Evolutionary conservation across 169 alveolate genomes (phyloP).

Genomic region (Cryptosporidium muris): DNA sequence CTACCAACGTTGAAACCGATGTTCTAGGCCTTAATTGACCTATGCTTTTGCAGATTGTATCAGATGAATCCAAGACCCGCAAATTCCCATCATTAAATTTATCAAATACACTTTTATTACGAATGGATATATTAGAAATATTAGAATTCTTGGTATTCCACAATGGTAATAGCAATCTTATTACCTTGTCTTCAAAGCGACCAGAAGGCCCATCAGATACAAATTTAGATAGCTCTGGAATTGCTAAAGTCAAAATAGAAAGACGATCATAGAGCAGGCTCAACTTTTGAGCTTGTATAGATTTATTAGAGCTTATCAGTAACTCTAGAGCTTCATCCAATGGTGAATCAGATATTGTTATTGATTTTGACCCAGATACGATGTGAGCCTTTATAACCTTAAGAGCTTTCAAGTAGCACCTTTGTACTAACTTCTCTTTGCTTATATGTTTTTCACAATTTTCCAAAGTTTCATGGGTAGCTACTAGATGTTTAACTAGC

Average conservation of each 20-base stretch:
- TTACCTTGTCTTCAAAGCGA: constrained; percentile 18
- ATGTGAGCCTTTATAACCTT: constrained; percentile 48
- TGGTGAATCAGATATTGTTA: constrained; percentile 17
- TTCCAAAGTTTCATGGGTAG: not conserved
- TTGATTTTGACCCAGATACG: constrained; percentile 37
- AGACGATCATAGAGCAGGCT: constrained; percentile 25
- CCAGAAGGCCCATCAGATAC: not conserved
- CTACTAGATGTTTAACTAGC: constrained; percentile 37
- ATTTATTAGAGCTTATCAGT: constrained; percentile 15
- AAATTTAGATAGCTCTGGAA: constrained; percentile 25
- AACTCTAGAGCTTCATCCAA: constrained; percentile 54
- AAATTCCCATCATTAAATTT: too few species aligned
- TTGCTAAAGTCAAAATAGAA: constrained; percentile 17
- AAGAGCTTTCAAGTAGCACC: constrained; percentile 32
- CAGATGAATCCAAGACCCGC: not conserved
- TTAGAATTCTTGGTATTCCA: constrained; percentile 14
- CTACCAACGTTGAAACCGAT: not conserved
- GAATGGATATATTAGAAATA: not conserved
- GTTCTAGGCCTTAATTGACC: too few species aligned
- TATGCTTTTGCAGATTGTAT: not conserved
- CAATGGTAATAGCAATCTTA: constrained; percentile 27
- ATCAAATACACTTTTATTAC: too few species aligned
- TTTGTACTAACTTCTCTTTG: constrained; percentile 24
- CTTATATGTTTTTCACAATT: not conserved
- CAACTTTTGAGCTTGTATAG: constrained; percentile 41